These are phyloP conservation scores for Epithemia pelagica DNA, from an alignment of 108 stramenopile genomes.

Conservation along the genomic window DNA sequence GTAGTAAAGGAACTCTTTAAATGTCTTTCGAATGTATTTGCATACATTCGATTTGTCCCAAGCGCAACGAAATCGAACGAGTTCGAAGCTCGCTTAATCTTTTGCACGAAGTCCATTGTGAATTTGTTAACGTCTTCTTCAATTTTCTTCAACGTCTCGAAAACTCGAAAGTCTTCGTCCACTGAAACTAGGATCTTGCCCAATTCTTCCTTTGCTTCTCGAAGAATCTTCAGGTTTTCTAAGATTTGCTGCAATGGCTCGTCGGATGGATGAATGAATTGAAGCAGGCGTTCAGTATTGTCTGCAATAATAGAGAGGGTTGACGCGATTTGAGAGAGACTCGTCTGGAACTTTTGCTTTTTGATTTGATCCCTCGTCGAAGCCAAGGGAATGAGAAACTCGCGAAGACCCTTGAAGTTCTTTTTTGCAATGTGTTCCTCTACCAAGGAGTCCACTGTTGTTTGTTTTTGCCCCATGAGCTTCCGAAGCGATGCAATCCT, in stretches of 20 bases:
- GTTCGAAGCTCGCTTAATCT: not conserved
- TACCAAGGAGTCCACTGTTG: conserved; percentile 16
- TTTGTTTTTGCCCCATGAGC: conserved; percentile 15
- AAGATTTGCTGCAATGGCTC: not conserved
- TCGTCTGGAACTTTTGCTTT: conserved; percentile 21
- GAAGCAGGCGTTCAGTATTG: not conserved
- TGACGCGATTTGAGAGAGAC: not conserved
- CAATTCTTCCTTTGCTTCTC: not conserved
- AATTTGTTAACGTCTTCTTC: not conserved
- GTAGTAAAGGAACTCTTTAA: not conserved
- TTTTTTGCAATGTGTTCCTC: conserved; percentile 27
- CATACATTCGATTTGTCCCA: not conserved
- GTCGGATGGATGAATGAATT: not conserved
- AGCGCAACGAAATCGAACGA: not conserved
- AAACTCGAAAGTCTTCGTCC: not conserved
- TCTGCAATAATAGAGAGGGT: not conserved
- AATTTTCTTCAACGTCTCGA: not conserved
- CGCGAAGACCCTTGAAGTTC: conserved; percentile 36
- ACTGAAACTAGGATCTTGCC: not conserved
- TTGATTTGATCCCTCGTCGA: conserved; percentile 43
- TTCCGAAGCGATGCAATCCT: conserved; percentile 5
- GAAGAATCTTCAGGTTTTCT: not conserved
- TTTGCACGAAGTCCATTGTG: not conserved
- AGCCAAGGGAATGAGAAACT: conserved; percentile 31
- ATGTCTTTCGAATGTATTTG: not conserved